Base-by-base conservation (phyloP, 2,329 filamentous ascomycete species). In the Botrytis paeoniae region DNA sequence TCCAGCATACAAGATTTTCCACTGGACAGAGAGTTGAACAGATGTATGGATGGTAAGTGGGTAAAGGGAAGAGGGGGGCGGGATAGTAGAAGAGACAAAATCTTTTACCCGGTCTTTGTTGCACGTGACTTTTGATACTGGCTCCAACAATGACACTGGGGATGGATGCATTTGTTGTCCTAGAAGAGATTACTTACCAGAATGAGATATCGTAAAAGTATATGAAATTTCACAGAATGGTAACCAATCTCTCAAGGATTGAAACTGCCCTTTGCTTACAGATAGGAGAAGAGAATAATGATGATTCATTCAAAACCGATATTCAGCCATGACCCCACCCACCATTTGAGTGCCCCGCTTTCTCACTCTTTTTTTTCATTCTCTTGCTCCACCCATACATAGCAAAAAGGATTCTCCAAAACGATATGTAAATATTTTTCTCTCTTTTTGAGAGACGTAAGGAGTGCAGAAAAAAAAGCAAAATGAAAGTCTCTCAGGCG, bases 401-500 rank as follows among this genome's bases (percentile, higher is more conserved):
- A n/a, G 48, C 29, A 48, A n/a, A 65, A 45, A 25, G 2, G 18
- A 14, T 16, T 65, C 9, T 18, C n/a, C 25, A 54, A 16, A 29
- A 54, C 14, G 25, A 16, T 5, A 5, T 29, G 14, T n/a, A n/a
- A 51, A n/a, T 51, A 7, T n/a, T n/a, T 16, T 51, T 4, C 5
- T 7, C 48, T 1, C 48, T n/a, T 2, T n/a, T 4, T 7, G n/a
- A 18, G 1, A 8, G 9, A 12, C 18, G 1, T 1, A 35, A 14
- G 18, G 6, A 0, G 22, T 10, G 9, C 18, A 43, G 41, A 48
- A 9, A 48, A 72, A 51, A 48, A 68, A 5, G 0, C 4, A 66
- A 72, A 72, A 72, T 20, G 1, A 7, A n/a, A 45, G 32, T 72
- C 70, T 66, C 70, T 69, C 70, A 72, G 70, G 70, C 70, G 70